Evolutionary conservation across 176 grass and related monocot species (phyloP), one percentile per base, ranked within the genome.

Genomic region (Ampelocalamus luodianensis): DNA sequence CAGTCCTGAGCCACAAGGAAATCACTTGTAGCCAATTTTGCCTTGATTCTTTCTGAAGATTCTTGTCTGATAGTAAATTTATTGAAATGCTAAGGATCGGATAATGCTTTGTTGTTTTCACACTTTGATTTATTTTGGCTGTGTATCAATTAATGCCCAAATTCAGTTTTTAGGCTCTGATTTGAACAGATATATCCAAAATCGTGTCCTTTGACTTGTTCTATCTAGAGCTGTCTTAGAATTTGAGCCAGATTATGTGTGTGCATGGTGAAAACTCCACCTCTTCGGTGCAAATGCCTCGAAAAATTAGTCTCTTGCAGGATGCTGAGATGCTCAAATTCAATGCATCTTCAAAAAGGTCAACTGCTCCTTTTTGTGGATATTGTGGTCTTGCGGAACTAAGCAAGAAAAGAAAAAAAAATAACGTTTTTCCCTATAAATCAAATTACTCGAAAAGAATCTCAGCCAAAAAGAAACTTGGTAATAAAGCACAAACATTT

Each of bases 31-130:
- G n/a, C n/a, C n/a, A n/a, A n/a, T n/a, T n/a, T n/a, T n/a, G n/a
- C n/a, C n/a, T n/a, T n/a, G 59, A n/a, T n/a, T n/a, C n/a, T n/a
- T n/a, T n/a, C n/a, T n/a, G n/a, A n/a, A n/a, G n/a, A 65, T 56
- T 74, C 40, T 86, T 71, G 10, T 65, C 32, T 69, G 39, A n/a
- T 82, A 51, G 18, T 43, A 65, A 55, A 37, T 86, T 53, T 81
- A 64, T 71, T 20, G 36, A 64, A 86, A 86, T 46, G 68, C 37
- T 72, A 58, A 27, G 36, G n/a, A 54, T 64, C 6, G 22, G 54
- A 78, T 39, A 39, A 78, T 29, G 40, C 20, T 65, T 54, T 24
- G n/a, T 62, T 78, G n/a, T 45, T 42, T 53, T 39, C 0, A 4
- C 46, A 40, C 12, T 9, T 39, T 39, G 7, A 56, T 56, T 68